Conservation (phyloP, 768 basidiomycete genomes). For the Exidia glandulosa region DNA sequence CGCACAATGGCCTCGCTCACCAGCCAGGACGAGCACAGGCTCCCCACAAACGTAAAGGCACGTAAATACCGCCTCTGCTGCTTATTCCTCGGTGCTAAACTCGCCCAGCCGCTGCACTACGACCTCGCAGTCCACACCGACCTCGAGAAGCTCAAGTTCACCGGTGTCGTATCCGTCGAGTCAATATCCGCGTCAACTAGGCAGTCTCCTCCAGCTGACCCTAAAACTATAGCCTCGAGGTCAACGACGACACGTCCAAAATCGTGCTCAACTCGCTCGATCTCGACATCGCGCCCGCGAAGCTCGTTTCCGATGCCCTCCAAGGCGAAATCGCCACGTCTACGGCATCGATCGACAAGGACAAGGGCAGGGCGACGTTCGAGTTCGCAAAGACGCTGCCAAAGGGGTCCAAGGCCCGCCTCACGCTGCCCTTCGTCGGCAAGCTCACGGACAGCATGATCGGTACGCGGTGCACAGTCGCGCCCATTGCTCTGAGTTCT, state of each 20-base stretch:
- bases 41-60: background rate
- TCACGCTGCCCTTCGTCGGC: conserved; percentile 59
- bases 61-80: background rate
- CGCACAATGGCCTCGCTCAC: background rate
- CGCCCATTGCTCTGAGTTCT: background rate
- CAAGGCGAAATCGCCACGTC: conserved; percentile 32
- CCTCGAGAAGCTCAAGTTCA: conserved; percentile 62
- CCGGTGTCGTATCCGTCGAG: conserved; percentile 68
- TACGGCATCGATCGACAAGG: conserved; percentile 44
- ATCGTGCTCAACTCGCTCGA: conserved; percentile 57
- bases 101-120: conserved; percentile 52
- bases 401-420: conserved; percentile 54
- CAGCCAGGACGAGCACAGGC: background rate
- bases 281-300: conserved; percentile 45
- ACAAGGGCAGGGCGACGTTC: conserved; percentile 55
- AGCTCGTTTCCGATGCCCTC: conserved; percentile 44
- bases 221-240: conserved; percentile 41
- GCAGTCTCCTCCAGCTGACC: background rate
- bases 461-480: conserved; percentile 28
- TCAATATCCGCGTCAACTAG: conserved; percentile 21
- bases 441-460: conserved; percentile 62
- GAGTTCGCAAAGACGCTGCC: conserved; percentile 47
- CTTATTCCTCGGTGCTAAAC: background rate
- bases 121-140: conserved; percentile 73
- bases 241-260: conserved; percentile 47